Percentiles rank a stretch among this genome's conserved stretches.
Evolutionary conservation across 2,329 filamentous ascomycete genomes (phyloP).

Genomic region (Daldinia eschscholtzii): DNA sequence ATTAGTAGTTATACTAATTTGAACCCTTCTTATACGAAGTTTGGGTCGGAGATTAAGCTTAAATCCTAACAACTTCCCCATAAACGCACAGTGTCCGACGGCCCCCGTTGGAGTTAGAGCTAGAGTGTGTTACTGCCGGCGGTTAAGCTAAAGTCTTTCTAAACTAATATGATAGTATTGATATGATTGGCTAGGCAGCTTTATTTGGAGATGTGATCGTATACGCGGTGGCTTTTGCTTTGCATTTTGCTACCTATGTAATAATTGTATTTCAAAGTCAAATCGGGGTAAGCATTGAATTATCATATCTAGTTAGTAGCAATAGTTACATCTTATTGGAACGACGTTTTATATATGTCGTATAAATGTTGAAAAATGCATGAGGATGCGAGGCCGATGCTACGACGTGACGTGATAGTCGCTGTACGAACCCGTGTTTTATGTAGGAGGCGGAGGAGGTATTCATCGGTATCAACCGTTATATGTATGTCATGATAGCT

Average conservation of each 20-base stretch:
- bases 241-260: too few relatives aligned
- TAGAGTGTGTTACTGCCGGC: not conserved
- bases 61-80: conserved; percentile 6
- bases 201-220: not conserved
- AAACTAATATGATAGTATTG: not conserved
- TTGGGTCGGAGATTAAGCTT: conserved; percentile 12
- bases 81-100: conserved; percentile 3
- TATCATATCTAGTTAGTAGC: too few relatives aligned
- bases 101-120: not conserved
- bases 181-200: not conserved
- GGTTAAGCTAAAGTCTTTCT: not conserved
- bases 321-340: not conserved
- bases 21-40: not conserved
- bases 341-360: not conserved
- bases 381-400: not conserved
- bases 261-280: too few relatives aligned
- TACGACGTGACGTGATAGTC: not conserved
- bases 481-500: not conserved
- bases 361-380: not conserved
- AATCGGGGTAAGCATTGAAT: too few relatives aligned
- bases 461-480: not conserved
- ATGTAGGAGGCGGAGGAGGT: too few relatives aligned
- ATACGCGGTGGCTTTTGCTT: not conserved
- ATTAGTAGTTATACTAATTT: not conserved
- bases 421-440: too few relatives aligned